Evolutionary conservation across 345 rosid genomes (phyloP).

Genomic region (Gossypium anomalum): DNA sequence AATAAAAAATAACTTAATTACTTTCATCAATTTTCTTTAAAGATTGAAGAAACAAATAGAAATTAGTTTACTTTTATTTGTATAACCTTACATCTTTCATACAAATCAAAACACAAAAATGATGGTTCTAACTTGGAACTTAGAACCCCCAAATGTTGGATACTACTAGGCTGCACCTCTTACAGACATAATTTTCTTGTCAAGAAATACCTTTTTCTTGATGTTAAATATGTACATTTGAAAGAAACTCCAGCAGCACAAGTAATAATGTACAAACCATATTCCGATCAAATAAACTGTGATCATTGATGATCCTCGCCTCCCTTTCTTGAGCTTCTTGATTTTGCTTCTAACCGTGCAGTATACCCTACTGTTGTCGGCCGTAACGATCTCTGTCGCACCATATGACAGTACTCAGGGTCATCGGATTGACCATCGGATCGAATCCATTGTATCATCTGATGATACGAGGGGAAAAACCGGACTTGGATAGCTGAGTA

Average conservation of each 20-base stretch:
- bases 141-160: not conserved
- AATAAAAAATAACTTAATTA: too few species aligned
- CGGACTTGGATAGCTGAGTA: slow-evolving; percentile 68
- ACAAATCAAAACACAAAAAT: slow-evolving; percentile 1
- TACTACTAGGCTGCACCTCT: not conserved
- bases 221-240: slow-evolving; percentile 4
- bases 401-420: slow-evolving; percentile 74
- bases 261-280: slow-evolving; percentile 6
- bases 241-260: not conserved
- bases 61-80: not conserved
- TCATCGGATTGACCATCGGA: slow-evolving; percentile 72
- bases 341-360: slow-evolving; percentile 54
- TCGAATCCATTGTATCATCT: slow-evolving; percentile 89
- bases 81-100: not conserved
- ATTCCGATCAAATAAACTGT: not conserved
- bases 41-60: too few species aligned
- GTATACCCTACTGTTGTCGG: slow-evolving; percentile 79
- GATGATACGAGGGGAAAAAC: slow-evolving; percentile 82
- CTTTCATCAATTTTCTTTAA: too few species aligned
- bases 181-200: slow-evolving; percentile 3
- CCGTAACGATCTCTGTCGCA: slow-evolving; percentile 72
- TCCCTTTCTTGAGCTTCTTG: slow-evolving; percentile 21
- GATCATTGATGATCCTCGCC: not conserved
- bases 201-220: slow-evolving; percentile 5
- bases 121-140: slow-evolving; percentile 5